phyloP scores from a whole-genome alignment of 805 yeast species.

The Lachancea thermotolerans region DNA sequence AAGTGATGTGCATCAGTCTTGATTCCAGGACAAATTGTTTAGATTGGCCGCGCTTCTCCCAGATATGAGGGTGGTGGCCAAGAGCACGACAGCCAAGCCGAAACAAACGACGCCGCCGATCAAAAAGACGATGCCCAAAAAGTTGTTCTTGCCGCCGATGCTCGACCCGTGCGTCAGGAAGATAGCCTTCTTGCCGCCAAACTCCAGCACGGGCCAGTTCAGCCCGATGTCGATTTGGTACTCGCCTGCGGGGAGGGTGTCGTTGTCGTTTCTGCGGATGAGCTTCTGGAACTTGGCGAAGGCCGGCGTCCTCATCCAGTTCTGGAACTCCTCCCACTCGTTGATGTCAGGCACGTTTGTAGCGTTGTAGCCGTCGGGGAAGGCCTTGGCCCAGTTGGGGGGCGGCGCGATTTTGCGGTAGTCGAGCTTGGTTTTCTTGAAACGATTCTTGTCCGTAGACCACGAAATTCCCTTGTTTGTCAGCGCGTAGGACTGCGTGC shows the following conservation, averaged over 20 bases:
- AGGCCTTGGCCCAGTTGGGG: conserved; percentile 76
- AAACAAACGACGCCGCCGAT: conserved; percentile 69
- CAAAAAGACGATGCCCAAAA: conserved; percentile 68
- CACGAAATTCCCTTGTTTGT: conserved; percentile 69
- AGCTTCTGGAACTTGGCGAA: conserved; percentile 61
- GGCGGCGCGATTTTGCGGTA: conserved; percentile 81
- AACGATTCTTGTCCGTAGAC: conserved; percentile 68
- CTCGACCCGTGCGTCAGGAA: conserved; percentile 65
- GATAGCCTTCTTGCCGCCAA: conserved; percentile 66
- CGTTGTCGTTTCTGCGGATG: conserved; percentile 55
- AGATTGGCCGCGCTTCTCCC: conserved; percentile 72
- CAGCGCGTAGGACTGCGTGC: conserved; percentile 20
- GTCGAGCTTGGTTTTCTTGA: conserved; percentile 63
- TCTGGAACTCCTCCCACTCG: conserved; percentile 77
- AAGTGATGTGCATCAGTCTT: neutral
- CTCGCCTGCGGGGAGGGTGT: conserved; percentile 46
- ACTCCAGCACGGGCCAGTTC: conserved; percentile 72
- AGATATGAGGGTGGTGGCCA: conserved; percentile 48
- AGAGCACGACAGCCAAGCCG: conserved; percentile 45
- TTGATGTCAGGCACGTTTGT: conserved; percentile 72
- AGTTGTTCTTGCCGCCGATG: conserved; percentile 69
- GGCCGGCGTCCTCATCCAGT: conserved; percentile 94
- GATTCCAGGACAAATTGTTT: conserved; percentile 66
- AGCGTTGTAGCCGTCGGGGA: conserved; percentile 84
- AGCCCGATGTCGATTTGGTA: conserved; percentile 62